Percentiles rank a stretch among this genome's conserved stretches.
These are phyloP conservation scores for Coffea canephora DNA, from an alignment of 257 asterid genomes.

Conservation along the genomic window DNA sequence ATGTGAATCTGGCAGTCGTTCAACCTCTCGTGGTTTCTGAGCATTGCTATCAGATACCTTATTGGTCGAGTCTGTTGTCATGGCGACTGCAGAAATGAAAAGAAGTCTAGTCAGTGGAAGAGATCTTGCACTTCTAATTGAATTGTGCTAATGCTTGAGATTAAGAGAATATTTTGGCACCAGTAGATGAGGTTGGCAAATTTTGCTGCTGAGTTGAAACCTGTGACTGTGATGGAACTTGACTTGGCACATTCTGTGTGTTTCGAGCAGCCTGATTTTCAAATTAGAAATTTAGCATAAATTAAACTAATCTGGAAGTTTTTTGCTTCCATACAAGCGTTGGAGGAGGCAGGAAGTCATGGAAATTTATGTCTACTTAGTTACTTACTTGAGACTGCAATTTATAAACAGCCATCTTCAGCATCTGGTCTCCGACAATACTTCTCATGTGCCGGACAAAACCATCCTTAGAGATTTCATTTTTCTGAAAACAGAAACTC, in stretches of 20 bases:
- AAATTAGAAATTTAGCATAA: background rate
- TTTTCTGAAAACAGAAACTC: conserved; percentile 51
- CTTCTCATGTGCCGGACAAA: conserved; percentile 83
- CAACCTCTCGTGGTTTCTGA: conserved; percentile 47
- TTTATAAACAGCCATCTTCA: conserved; percentile 81
- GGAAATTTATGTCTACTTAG: background rate
- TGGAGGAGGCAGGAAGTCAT: background rate
- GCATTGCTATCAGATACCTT: conserved; percentile 39
- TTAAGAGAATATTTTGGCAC: conserved; percentile 32
- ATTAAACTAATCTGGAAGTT: background rate
- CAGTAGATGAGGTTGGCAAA: conserved; percentile 46
- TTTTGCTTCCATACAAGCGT: background rate
- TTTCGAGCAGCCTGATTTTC: conserved; percentile 51
- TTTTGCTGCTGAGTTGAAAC: conserved; percentile 44
- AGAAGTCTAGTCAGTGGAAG: conserved; percentile 25
- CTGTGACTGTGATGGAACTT: conserved; percentile 45
- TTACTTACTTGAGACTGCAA: conserved; percentile 64
- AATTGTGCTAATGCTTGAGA: conserved; percentile 18
- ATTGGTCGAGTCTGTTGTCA: conserved; percentile 43
- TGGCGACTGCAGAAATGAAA: conserved; percentile 27
- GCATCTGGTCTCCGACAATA: conserved; percentile 91
- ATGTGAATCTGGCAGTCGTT: conserved; percentile 51
- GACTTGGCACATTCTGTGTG: conserved; percentile 45
- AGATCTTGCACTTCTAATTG: conserved; percentile 13
- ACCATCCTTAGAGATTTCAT: conserved; percentile 78